Evolutionary conservation across 306 rosid genomes (phyloP).

Genomic region (Dryas octopetala): DNA sequence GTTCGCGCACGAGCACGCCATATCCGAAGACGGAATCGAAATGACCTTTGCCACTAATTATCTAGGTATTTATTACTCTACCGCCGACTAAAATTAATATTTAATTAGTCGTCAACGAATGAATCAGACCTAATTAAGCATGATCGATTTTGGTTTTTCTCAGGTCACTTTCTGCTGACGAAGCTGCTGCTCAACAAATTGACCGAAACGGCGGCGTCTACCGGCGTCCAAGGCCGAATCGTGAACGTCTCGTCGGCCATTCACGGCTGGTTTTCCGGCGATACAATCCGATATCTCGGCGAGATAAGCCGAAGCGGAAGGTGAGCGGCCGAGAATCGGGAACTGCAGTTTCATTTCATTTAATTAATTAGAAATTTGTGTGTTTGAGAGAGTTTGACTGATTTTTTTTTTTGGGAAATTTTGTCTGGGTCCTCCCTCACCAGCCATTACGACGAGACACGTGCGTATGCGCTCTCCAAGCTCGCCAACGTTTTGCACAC

Average conservation of each 20-base stretch:
- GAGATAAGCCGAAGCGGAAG: constrained; percentile 52
- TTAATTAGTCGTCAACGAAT: not conserved
- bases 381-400: constrained; percentile 7
- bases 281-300: constrained; percentile 52
- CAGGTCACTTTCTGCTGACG: constrained; percentile 89
- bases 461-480: constrained; percentile 98
- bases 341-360: not conserved
- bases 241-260: constrained; percentile 81
- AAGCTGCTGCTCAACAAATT: constrained; percentile 58
- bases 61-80: constrained; percentile 37
- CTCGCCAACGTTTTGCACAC: constrained; percentile 94
- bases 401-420: not conserved
- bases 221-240: constrained; percentile 71
- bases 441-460: constrained; percentile 86
- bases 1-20: constrained; percentile 65
- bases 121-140: too few species aligned
- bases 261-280: constrained; percentile 85
- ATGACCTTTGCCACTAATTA: constrained; percentile 93
- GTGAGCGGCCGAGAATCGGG: constrained; percentile 19
- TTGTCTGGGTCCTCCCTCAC: not conserved
- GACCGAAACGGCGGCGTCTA: constrained; percentile 61
- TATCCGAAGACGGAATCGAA: constrained; percentile 84
- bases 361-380: too few species aligned
- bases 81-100: not conserved
- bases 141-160: not conserved